phyloP scores from a whole-genome alignment of 805 yeast genomes.

The Candida bentonensis region DNA sequence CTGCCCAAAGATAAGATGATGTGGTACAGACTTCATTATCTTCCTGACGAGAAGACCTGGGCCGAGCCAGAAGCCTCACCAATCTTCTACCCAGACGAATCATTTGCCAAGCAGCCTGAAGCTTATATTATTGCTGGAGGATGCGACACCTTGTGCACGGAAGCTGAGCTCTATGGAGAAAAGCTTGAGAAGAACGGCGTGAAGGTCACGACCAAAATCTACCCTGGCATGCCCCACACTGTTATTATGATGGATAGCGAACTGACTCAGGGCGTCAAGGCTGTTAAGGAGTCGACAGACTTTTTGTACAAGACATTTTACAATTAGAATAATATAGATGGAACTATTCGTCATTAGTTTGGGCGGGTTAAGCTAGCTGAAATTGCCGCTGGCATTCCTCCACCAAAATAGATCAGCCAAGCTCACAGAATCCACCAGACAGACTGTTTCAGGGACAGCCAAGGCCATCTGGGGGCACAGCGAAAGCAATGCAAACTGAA shows the following conservation, averaged over 20 bases:
- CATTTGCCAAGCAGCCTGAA: constrained; percentile 28
- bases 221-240: constrained; percentile 34
- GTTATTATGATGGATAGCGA: constrained; percentile 34
- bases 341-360: too few relatives aligned
- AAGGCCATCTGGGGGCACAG: too few relatives aligned
- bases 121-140: constrained; percentile 29
- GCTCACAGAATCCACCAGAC: too few relatives aligned
- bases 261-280: constrained; percentile 12
- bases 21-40: constrained; percentile 30
- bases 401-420: too few relatives aligned
- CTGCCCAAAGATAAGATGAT: constrained; percentile 32
- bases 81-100: constrained; percentile 26
- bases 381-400: too few relatives aligned
- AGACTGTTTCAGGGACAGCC: too few relatives aligned
- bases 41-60: constrained; percentile 22
- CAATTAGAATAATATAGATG: background rate
- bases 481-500: too few relatives aligned
- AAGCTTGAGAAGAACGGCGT: constrained; percentile 27
- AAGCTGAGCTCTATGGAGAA: constrained; percentile 29
- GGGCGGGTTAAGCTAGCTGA: too few relatives aligned
- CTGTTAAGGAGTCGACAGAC: constrained; percentile 22
- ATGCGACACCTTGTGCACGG: constrained; percentile 31
- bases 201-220: constrained; percentile 12
- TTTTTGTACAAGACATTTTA: constrained; percentile 22
- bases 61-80: constrained; percentile 28